Base-by-base conservation (phyloP, 192 early-diverging fungal genomes). In the Linnemannia schmuckeri region DNA sequence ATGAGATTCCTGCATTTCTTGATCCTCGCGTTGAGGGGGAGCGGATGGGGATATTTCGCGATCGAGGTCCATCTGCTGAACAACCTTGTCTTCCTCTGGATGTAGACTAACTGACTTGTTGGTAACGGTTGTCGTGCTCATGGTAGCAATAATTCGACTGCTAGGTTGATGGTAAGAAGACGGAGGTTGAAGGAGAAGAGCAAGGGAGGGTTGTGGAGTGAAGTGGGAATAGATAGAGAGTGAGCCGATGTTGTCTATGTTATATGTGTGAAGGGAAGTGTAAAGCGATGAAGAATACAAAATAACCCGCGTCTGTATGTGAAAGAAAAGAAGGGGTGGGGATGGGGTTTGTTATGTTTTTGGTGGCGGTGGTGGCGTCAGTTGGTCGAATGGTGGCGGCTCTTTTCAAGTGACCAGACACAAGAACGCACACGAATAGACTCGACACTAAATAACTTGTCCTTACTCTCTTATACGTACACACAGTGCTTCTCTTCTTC, bases 61-160 rank as follows among this genome's bases (percentile, higher is more conserved):
- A 55, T 78, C 76, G 30, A 78, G 44, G 40, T 78, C 76, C 76
- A 78, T 78, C 22, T 63, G 66, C 66, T 70, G 66, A 78, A 4
- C 42, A 33, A 20, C 15, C 20, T 38, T 17, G 63, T 66, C 63
- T n/a, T 15, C 66, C 30, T 40, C 76, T 30, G 76, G 66, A 46
- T 47, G 57, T 37, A 40, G 46, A 66, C 22, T 42, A 13, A 42
- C 30, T 18, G 66, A 24, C 33, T 49, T 42, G 37, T 52, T 66
- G 66, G 76, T 46, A n/a, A 46, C 33, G 75, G 35, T 27, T 35
- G 76, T 49, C 49, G 61, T 57, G 46, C 74, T 75, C 74, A 75
- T 75, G 35, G 72, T 66, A 33, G 27, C 3, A 66, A 33, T 66
- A 66, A 8, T 7, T 27, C 3, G 61, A 33, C 61, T 12, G n/a